Conservation (phyloP, 306 rosid species). For the Pyrus pyrifolia region DNA sequence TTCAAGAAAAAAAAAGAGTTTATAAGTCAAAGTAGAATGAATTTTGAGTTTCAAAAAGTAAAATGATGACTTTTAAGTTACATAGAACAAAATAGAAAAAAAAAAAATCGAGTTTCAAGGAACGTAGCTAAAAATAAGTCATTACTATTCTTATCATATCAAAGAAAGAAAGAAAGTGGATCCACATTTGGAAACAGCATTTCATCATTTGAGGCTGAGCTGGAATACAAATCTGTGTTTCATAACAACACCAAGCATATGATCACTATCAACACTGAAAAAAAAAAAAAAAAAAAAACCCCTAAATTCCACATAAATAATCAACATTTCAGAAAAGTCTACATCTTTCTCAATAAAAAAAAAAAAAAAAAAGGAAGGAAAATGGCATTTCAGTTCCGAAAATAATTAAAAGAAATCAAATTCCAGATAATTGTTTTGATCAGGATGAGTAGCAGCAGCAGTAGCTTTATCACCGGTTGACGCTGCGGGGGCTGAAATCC, state of each 20-base stretch:
- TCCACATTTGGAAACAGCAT: conserved; percentile 2
- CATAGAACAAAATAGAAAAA: too few species aligned
- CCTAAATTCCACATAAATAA: conserved; percentile 16
- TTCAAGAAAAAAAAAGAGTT: too few species aligned
- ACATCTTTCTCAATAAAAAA: conserved; percentile 27
- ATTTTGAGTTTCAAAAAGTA: too few species aligned
- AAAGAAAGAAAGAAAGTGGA: neutral
- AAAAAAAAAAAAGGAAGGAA: neutral
- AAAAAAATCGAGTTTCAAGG: too few species aligned
- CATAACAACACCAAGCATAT: conserved; percentile 27
- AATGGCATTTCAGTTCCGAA: conserved; percentile 18
- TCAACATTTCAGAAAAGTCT: conserved; percentile 21
- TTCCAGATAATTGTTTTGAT: conserved; percentile 42
- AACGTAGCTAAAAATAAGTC: too few species aligned
- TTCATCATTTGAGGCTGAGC: neutral
- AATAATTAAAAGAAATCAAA: conserved; percentile 46
- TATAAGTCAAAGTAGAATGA: too few species aligned
- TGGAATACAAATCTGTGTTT: conserved; percentile 24
- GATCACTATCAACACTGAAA: conserved; percentile 7
- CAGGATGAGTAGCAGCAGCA: conserved; percentile 25
- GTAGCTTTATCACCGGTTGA: conserved; percentile 22
- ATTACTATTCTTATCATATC: neutral
- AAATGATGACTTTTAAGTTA: too few species aligned
- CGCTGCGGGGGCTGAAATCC: conserved; percentile 25
- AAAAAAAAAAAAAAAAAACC: neutral